Evolutionary conservation across 306 rosid genomes (phyloP), one percentile per base, ranked within the genome.

Genomic region (Quercus cerris): DNA sequence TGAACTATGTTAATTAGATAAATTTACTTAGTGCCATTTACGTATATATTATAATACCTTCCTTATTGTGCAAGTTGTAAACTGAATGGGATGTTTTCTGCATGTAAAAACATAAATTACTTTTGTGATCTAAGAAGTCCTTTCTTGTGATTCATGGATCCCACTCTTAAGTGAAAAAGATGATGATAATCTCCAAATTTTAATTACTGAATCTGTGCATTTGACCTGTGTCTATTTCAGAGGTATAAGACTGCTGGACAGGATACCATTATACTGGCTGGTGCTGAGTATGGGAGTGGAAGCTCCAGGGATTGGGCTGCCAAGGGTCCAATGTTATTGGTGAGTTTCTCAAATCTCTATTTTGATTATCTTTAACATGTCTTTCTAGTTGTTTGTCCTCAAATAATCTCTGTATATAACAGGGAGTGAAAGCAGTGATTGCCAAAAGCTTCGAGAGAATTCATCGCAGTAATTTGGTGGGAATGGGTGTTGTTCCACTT

Each of bases 261-360:
- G 51, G 97, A 82, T 84, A 91, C 97, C 54, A 87, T 94, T 81
- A 85, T 94, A 52, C 76, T 94, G 70, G 99, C 99, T 71, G 97
- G 97, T 73, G 97, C 95, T 3, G 97, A 94, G 86, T 93, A 94
- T 79, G 97, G 99, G 20, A 94, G 94, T 28, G 95, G 97, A 83
- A 94, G 99, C 86, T 94, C 97, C 62, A 82, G 97, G 66, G 97
- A 94, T 84, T 94, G 97, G 97, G 97, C 99, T 17, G 99, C 97
- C 66, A 94, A 94, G 94, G 97, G 99, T 68, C 99, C 97, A 75
- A 93, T 95, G 99, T 84, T 95, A 75, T 83, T 93, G 92, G 97
- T 95, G 78, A 87, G 91, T 83, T 73, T 76, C 73, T 55, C 30
- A 38, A 73, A 63, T 73, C 25, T 71, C 52, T 54, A 56, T 44